phyloP scores from a whole-genome alignment of 306 rosid species.

The Citrullus mucosospermus region DNA sequence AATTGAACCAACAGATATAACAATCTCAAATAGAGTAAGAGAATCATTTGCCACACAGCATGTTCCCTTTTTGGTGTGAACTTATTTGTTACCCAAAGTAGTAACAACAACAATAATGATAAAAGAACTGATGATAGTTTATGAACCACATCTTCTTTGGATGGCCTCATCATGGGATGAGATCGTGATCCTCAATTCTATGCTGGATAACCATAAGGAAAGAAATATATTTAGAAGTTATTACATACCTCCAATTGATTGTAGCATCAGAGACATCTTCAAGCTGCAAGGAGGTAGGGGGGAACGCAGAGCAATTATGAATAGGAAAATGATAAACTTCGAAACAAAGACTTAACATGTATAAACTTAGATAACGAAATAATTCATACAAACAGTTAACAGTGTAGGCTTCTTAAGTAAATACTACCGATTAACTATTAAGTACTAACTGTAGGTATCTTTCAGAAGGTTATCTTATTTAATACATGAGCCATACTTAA shows the following conservation, averaged over 20 bases:
- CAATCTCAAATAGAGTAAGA: background rate
- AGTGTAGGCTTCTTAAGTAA: background rate
- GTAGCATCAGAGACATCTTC: slow-evolving; percentile 17
- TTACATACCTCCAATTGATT: slow-evolving; percentile 17
- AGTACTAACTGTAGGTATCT: background rate
- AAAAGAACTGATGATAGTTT: background rate
- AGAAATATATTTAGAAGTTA: background rate
- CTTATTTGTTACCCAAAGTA: background rate
- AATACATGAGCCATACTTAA: background rate
- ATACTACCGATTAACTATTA: background rate
- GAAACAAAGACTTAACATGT: background rate
- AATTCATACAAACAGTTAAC: background rate
- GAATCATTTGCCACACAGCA: slow-evolving; percentile 9
- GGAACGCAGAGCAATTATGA: background rate
- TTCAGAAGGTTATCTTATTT: background rate
- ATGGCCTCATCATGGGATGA: background rate
- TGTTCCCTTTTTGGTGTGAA: background rate
- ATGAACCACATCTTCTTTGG: background rate
- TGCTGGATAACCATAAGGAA: background rate
- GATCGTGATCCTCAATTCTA: background rate
- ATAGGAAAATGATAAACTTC: background rate
- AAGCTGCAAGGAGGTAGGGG: slow-evolving; percentile 19
- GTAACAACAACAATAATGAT: background rate
- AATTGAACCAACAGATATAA: background rate
- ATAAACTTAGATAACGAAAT: background rate